Conservation (phyloP, 345 rosid genomes). For the Ceriops decandra region DNA sequence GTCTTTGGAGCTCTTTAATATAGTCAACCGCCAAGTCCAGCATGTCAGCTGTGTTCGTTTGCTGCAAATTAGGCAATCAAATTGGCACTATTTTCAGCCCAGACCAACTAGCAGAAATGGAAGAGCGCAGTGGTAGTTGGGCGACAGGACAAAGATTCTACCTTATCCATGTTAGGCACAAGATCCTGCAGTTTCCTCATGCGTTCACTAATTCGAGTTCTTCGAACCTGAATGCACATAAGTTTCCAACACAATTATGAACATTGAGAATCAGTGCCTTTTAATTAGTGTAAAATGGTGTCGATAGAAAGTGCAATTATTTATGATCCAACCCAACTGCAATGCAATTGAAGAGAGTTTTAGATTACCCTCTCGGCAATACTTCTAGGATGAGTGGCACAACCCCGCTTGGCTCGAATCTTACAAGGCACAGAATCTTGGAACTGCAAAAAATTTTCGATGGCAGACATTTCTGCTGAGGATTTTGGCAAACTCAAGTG, state of each 20-base stretch:
- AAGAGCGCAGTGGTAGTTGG: background rate
- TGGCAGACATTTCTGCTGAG: slow-evolving; percentile 44
- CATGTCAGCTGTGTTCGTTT: slow-evolving; percentile 97
- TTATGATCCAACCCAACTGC: too few species aligned
- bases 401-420: slow-evolving; percentile 94
- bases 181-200: slow-evolving; percentile 97
- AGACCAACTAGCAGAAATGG: background rate
- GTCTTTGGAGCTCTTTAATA: slow-evolving; percentile 73
- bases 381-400: slow-evolving; percentile 97
- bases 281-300: too few species aligned
- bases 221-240: slow-evolving; percentile 53
- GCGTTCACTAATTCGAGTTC: slow-evolving; percentile 91
- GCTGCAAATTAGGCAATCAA: slow-evolving; percentile 45
- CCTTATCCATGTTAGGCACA: slow-evolving; percentile 99
- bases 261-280: too few species aligned
- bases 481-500: slow-evolving; percentile 86
- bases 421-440: slow-evolving; percentile 90
- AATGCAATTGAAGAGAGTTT: too few species aligned
- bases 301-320: too few species aligned
- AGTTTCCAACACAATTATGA: too few species aligned
- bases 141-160: slow-evolving; percentile 16
- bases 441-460: slow-evolving; percentile 55
- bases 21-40: slow-evolving; percentile 94
- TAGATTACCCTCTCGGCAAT: slow-evolving; percentile 86
- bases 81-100: background rate